A percentile compares a stretch with the other conserved stretches of the same genome.
Conservation (phyloP, 176 grass and related monocot genomes). For the Paspalum notatum region DNA sequence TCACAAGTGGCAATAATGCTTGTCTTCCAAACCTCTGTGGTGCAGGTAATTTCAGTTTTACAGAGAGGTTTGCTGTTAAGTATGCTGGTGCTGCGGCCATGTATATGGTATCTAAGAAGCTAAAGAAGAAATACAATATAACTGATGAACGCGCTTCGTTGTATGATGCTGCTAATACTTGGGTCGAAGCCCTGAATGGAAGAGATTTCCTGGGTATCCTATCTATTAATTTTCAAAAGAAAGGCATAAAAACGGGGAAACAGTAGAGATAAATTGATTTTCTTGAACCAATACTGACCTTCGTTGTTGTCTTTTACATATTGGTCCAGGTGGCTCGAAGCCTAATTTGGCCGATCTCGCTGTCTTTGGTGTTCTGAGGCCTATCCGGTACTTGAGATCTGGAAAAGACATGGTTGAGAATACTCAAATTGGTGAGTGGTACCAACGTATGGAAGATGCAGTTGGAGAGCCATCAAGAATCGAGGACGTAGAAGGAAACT, state of each 20-base stretch:
- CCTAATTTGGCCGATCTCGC: conserved; percentile 95
- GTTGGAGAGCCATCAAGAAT: conserved; percentile 82
- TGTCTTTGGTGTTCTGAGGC: conserved; percentile 90
- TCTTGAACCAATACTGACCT: not conserved
- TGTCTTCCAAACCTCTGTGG: conserved; percentile 1
- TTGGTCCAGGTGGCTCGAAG: conserved; percentile 71
- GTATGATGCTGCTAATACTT: conserved; percentile 81
- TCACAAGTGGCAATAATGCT: conserved; percentile 1
- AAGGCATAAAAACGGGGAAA: not conserved
- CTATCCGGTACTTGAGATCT: conserved; percentile 74
- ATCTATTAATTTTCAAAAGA: not conserved
- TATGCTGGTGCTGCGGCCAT: conserved; percentile 90
- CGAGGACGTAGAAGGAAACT: conserved; percentile 38
- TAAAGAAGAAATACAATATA: conserved; percentile 95
- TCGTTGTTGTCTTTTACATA: not conserved
- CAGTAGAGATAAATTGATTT: not conserved
- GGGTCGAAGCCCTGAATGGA: conserved; percentile 81
- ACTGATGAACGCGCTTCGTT: conserved; percentile 81
- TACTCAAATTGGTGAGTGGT: conserved; percentile 86
- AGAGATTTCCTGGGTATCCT: conserved; percentile 79
- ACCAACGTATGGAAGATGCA: conserved; percentile 79
- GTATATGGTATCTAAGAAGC: conserved; percentile 93
- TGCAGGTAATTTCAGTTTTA: conserved; percentile 90
- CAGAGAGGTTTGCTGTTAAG: conserved; percentile 78
- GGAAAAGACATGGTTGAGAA: conserved; percentile 94